Percentiles rank a stretch among this genome's conserved stretches.
These are phyloP conservation scores for Boeremia exigua DNA, from an alignment of 2,329 filamentous ascomycete genomes.

Conservation along the genomic window DNA sequence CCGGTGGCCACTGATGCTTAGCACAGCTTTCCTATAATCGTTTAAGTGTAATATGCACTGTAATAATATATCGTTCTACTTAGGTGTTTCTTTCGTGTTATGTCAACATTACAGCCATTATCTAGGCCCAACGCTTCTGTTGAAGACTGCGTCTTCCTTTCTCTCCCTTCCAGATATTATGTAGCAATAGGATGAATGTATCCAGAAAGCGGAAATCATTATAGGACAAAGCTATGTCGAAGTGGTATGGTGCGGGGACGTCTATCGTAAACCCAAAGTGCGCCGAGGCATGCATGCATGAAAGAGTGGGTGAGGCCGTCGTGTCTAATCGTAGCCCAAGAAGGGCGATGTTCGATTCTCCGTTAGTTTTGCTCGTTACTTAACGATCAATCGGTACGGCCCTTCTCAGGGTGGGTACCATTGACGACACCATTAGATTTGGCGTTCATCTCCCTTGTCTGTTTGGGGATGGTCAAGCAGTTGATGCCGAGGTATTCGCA, in stretches of 20 bases:
- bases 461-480: slow-evolving; percentile 77
- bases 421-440: slow-evolving; percentile 39
- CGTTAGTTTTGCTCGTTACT: background rate
- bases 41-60: background rate
- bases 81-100: background rate
- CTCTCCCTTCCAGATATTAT: slow-evolving; percentile 8
- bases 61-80: background rate
- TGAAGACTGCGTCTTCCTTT: background rate
- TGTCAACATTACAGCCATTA: slow-evolving; percentile 5
- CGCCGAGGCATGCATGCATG: slow-evolving; percentile 12
- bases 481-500: slow-evolving; percentile 93
- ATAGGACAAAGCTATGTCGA: slow-evolving; percentile 8
- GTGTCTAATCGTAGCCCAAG: slow-evolving; percentile 2
- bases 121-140: background rate
- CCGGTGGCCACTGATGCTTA: no score
- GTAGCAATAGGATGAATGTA: slow-evolving; percentile 13
- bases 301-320: slow-evolving; percentile 11
- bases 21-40: no score
- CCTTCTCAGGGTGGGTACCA: slow-evolving; percentile 37
- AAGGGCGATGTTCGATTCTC: background rate
- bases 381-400: slow-evolving; percentile 36
- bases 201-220: slow-evolving; percentile 10
- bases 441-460: slow-evolving; percentile 34
- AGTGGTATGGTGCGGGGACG: slow-evolving; percentile 8
- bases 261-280: slow-evolving; percentile 14